phyloP scores from a whole-genome alignment of 495 filamentous ascomycete species.

The Penicillium fimorum region DNA sequence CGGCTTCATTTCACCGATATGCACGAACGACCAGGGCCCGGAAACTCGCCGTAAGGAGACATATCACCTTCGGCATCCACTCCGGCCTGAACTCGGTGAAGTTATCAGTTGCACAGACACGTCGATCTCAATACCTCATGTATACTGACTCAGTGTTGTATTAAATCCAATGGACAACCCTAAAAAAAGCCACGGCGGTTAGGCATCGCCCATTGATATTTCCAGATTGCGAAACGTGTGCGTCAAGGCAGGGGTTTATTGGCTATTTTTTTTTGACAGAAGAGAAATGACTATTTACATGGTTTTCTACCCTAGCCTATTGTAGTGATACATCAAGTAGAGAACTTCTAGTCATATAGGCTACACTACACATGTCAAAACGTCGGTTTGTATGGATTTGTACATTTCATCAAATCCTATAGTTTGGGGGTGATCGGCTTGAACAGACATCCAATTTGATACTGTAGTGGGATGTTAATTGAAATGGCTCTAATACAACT shows the following conservation, averaged over 20 bases:
- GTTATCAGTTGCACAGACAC: constrained; percentile 5
- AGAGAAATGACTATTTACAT: too few relatives aligned
- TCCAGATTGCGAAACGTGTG: not conserved
- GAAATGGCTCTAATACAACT: too few relatives aligned
- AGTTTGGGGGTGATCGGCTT: too few relatives aligned
- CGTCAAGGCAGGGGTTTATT: not conserved
- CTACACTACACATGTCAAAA: too few relatives aligned
- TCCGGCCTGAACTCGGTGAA: not conserved
- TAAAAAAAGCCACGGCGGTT: not conserved
- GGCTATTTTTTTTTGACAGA: not conserved
- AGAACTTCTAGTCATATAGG: too few relatives aligned
- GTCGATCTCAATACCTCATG: not conserved
- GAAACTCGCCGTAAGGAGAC: constrained; percentile 2
- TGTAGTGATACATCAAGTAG: too few relatives aligned
- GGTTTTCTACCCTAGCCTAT: too few relatives aligned
- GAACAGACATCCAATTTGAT: too few relatives aligned
- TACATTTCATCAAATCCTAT: too few relatives aligned
- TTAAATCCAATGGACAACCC: not conserved
- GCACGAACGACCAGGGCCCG: not conserved
- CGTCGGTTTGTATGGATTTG: too few relatives aligned
- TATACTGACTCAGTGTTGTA: not conserved
- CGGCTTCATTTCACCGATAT: not conserved
- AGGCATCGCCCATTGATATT: not conserved
- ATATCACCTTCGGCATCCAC: not conserved
- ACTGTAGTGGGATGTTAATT: too few relatives aligned